Evolutionary conservation across 164 flowering plant genomes (phyloP), one percentile per base, ranked within the genome.

Genomic region (Tinospora cordifolia): DNA sequence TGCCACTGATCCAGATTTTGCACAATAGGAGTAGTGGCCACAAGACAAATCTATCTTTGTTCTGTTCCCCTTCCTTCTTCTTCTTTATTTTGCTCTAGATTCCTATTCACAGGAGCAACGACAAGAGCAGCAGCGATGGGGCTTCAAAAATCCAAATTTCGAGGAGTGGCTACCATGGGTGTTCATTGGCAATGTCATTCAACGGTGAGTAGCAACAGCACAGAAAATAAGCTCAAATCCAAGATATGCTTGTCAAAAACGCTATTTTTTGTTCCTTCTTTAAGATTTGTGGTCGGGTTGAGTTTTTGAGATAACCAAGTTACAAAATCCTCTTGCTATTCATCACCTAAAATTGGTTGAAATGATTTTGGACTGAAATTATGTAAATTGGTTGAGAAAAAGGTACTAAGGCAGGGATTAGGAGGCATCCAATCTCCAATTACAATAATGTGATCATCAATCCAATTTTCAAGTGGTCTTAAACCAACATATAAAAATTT

Each of bases 341-440:
- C 81, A 12, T 79, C 79, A 15, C 51, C 63, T 14, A 66, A 49
- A 44, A 79, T 39, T 10, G 83, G 83, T 0, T 72, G 41, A 67
- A 69, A 46, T 51, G 83, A 70, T 69, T 71, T 82, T 40, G 84
- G 75, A 69, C 75, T 69, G 51, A 71, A 69, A 72, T 82, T 86
- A 40, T 81, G 88, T 22, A 54, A 54, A 30, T 30, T 49, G 2
- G 91, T 69, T 3, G 89, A 76, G 72, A 87, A 84, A 72, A 83
- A 72, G 25, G 87, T 36, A 75, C 89, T 80, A 6, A 86, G 81
- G 74, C 84, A 84, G 11, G 90, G 89, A 79, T 78, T 83, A 0
- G 82, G 84, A 65, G 89, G 84, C 73, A 80, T 74, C 93, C 93
- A 87, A 63, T 90, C 96, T 44, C 91, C 91, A 62, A 85, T 83